Percentiles rank a stretch among this genome's conserved stretches.
Conservation (phyloP, 805 yeast species). For the Pichia californica region DNA sequence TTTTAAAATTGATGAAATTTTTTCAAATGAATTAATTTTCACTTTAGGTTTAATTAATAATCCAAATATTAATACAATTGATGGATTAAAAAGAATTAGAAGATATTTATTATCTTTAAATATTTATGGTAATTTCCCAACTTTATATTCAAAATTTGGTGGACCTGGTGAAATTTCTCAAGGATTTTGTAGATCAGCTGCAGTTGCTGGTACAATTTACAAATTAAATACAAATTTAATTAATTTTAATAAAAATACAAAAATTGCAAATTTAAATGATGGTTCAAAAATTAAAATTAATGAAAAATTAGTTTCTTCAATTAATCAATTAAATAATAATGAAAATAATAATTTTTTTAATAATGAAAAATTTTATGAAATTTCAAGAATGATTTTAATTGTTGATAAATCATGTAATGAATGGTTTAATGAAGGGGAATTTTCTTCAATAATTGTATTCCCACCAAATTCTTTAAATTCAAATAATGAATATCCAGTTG, state of each 20-base stretch:
- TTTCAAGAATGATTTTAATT: constrained; percentile 72
- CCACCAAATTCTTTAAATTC: constrained; percentile 76
- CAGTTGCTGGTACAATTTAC: constrained; percentile 95
- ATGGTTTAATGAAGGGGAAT: constrained; percentile 86
- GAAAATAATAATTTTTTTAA: too few relatives aligned
- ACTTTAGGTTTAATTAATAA: constrained; percentile 77
- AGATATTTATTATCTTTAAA: constrained; percentile 81
- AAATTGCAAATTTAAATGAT: constrained; percentile 67
- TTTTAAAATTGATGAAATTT: constrained; percentile 67
- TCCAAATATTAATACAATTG: constrained; percentile 55
- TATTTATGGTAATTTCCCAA: constrained; percentile 92
- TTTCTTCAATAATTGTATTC: constrained; percentile 83
- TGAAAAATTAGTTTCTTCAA: constrained; percentile 74
- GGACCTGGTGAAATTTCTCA: constrained; percentile 95
- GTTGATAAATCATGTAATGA: constrained; percentile 84
- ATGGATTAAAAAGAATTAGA: constrained; percentile 74
- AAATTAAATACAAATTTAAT: constrained; percentile 64
- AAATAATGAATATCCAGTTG: constrained; percentile 67
- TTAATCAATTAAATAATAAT: constrained; percentile 58
- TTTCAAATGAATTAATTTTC: constrained; percentile 74
- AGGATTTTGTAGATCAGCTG: constrained; percentile 96
- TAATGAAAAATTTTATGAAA: constrained; percentile 34
- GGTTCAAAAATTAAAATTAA: constrained; percentile 68
- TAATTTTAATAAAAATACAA: constrained; percentile 58
- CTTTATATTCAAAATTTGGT: constrained; percentile 85